A percentile compares a stretch with the other conserved stretches of the same genome.
Conservation (phyloP, 805 yeast genomes). For the Teunomyces funiuensis region DNA sequence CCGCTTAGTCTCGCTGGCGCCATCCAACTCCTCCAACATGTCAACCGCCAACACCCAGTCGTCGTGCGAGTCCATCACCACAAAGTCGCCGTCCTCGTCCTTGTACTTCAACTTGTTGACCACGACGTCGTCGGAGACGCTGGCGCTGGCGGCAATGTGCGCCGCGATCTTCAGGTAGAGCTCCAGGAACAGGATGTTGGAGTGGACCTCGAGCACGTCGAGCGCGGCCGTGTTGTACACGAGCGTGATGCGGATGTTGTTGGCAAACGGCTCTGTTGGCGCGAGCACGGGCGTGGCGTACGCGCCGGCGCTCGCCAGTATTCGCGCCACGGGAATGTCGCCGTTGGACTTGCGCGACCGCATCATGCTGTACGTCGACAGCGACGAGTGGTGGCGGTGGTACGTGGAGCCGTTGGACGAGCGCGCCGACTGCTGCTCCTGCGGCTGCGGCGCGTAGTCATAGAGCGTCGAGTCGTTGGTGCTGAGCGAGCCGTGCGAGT, state of each 20-base stretch:
- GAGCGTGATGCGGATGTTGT: constrained; percentile 23
- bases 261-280: constrained; percentile 7
- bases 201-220: constrained; percentile 27
- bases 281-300: constrained; percentile 7
- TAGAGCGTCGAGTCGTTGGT: constrained; percentile 24
- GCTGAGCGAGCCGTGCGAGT: constrained; percentile 29
- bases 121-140: constrained; percentile 53
- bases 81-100: constrained; percentile 96
- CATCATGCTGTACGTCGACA: constrained; percentile 46
- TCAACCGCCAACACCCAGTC: constrained; percentile 88
- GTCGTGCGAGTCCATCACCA: constrained; percentile 79
- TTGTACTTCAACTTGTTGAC: constrained; percentile 66
- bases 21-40: constrained; percentile 37
- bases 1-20: constrained; percentile 13
- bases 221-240: constrained; percentile 32
- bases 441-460: constrained; percentile 15
- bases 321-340: constrained; percentile 7
- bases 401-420: constrained; percentile 31
- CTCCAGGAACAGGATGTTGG: constrained; percentile 40
- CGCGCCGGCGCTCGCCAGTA: neutral
- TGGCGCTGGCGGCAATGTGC: constrained; percentile 47
- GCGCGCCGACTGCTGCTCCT: constrained; percentile 13
- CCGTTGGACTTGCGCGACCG: constrained; percentile 26
- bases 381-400: constrained; percentile 42
- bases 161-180: constrained; percentile 65